phyloP scores from a whole-genome alignment of 352 stramenopile genomes.

The Globisporangium barbulae region DNA sequence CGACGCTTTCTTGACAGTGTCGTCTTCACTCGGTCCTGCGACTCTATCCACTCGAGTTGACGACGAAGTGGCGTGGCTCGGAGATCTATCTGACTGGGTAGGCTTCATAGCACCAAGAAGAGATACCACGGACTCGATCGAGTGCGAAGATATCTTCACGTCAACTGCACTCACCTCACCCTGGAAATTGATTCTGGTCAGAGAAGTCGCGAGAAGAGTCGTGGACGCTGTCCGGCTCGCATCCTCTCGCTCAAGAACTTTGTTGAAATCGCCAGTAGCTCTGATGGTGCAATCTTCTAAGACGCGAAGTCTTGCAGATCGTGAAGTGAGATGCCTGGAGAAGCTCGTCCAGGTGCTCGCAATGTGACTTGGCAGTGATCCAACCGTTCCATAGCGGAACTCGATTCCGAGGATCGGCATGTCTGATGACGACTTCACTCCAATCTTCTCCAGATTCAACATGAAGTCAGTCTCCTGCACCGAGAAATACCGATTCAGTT shows the following conservation, averaged over 20 bases:
- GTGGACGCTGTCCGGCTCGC: background rate
- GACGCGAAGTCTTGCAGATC: conserved; percentile 43
- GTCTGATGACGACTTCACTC: conserved; percentile 39
- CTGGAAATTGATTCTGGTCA: conserved; percentile 33
- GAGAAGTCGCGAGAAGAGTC: conserved; percentile 22
- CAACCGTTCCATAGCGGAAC: conserved; percentile 36
- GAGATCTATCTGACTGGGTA: background rate
- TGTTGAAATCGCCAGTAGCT: conserved; percentile 38
- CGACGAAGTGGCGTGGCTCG: background rate
- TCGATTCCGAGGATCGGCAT: conserved; percentile 36
- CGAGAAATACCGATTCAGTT: conserved; percentile 42
- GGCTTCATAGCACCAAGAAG: conserved; percentile 19
- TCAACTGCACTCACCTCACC: conserved; percentile 39
- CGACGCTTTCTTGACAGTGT: background rate
- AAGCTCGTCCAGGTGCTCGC: conserved; percentile 52
- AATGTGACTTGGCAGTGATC: conserved; percentile 33
- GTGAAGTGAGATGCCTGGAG: conserved; percentile 32
- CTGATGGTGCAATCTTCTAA: conserved; percentile 56
- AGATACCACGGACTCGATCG: conserved; percentile 29
- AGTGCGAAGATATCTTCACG: conserved; percentile 48
- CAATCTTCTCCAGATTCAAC: conserved; percentile 63
- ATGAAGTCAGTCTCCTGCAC: conserved; percentile 41
- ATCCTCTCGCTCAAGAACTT: conserved; percentile 35
- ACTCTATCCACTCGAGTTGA: background rate
- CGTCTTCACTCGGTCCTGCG: background rate